These are phyloP conservation scores for Neonothopanus nambi DNA, from an alignment of 1,284 basidiomycete species.

Conservation along the genomic window DNA sequence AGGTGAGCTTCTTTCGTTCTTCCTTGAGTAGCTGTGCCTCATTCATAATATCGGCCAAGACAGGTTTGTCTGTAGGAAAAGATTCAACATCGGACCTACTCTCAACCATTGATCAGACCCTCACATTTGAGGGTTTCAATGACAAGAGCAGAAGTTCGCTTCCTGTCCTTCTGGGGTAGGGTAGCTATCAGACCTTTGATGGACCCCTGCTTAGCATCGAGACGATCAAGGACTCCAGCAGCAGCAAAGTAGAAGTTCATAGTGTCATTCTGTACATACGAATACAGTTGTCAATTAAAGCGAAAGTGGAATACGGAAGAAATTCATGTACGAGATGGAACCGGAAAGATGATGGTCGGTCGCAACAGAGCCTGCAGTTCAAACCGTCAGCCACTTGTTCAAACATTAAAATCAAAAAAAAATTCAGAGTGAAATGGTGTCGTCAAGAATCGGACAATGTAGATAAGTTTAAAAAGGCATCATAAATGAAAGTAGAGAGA, in stretches of 20 bases:
- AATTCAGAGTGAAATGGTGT: constrained; percentile 43
- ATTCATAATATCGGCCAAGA: constrained; percentile 66
- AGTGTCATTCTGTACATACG: constrained; percentile 34
- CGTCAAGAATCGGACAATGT: constrained; percentile 78
- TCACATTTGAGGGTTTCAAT: constrained; percentile 93
- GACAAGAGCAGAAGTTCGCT: constrained; percentile 75
- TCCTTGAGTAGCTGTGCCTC: constrained; percentile 65
- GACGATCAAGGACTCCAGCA: constrained; percentile 76
- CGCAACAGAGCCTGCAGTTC: constrained; percentile 1
- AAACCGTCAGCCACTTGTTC: constrained; percentile 17
- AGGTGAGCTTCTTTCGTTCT: constrained; percentile 75
- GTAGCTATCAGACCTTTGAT: constrained; percentile 78
- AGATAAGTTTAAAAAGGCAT: constrained; percentile 75
- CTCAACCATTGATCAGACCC: constrained; percentile 25
- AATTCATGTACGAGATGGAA: too few relatives aligned
- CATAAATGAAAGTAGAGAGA: constrained; percentile 22
- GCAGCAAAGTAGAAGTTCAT: constrained; percentile 97
- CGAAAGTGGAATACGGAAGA: background rate
- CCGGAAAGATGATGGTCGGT: background rate
- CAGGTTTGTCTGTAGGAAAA: constrained; percentile 59
- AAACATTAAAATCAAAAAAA: constrained; percentile 18
- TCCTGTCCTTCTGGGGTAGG: constrained; percentile 75
- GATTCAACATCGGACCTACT: background rate
- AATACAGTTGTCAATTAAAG: background rate
- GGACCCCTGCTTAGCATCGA: constrained; percentile 85